These are phyloP conservation scores for Gastrodia elata DNA, from an alignment of 106 monocot genomes.

Conservation along the genomic window DNA sequence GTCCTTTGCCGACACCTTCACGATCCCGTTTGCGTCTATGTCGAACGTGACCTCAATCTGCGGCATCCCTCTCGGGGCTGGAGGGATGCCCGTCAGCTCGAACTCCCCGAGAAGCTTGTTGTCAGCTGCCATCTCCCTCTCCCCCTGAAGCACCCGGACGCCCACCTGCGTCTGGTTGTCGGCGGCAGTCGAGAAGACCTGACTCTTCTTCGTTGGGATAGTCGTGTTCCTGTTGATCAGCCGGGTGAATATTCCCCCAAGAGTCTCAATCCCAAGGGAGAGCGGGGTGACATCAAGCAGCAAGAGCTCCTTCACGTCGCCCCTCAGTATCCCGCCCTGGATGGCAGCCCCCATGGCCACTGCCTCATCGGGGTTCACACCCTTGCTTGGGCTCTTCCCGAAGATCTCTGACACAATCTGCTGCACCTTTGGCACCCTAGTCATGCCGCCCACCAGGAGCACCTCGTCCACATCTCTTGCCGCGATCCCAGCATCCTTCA, in stretches of 20 bases:
- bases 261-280: constrained; percentile 25
- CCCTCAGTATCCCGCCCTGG: constrained; percentile 16
- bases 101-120: constrained; percentile 62
- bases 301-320: constrained; percentile 19
- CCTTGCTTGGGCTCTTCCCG: constrained; percentile 16
- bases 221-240: constrained; percentile 26
- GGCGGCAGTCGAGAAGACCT: constrained; percentile 56
- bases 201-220: constrained; percentile 25
- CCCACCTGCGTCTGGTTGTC: constrained; percentile 66
- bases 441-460: constrained; percentile 28
- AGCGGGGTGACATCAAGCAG: constrained; percentile 13
- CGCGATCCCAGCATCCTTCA: constrained; percentile 15
- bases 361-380: constrained; percentile 25
- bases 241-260: constrained; percentile 24
- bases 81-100: constrained; percentile 48
- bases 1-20: constrained; percentile 53
- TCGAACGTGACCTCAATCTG: constrained; percentile 61
- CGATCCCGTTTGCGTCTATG: constrained; percentile 60
- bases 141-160: constrained; percentile 45
- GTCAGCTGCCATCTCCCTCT: constrained; percentile 55
- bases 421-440: constrained; percentile 24
- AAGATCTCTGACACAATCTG: constrained; percentile 19
- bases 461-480: constrained; percentile 22
- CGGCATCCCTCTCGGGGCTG: constrained; percentile 59
- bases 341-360: constrained; percentile 31